These are phyloP conservation scores for Stachybotrys chartarum DNA, from an alignment of 2,329 filamentous ascomycete species.

Conservation along the genomic window DNA sequence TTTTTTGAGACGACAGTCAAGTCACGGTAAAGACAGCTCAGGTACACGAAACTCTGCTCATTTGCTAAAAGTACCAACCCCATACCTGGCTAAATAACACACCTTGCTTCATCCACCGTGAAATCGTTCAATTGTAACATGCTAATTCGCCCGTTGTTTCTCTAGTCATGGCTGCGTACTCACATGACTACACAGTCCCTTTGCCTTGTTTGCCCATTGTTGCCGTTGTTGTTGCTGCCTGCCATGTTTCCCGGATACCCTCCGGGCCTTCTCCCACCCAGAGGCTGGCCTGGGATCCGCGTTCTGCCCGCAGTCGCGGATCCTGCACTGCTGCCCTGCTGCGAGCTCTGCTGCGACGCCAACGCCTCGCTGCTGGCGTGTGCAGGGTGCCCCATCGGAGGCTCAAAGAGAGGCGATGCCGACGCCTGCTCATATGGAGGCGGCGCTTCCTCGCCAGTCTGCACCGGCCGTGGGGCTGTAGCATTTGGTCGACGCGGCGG, in stretches of 20 bases:
- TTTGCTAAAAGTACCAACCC: no score
- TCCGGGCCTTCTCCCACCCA: constrained; percentile 6
- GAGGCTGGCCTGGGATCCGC: constrained; percentile 12
- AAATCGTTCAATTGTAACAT: no score
- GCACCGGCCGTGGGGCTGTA: constrained; percentile 29
- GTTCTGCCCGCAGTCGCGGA: constrained; percentile 2
- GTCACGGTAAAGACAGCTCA: no score
- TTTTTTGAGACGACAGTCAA: no score
- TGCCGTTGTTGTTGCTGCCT: constrained; percentile 14
- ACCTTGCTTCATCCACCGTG: no score
- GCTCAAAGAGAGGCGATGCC: constrained; percentile 42
- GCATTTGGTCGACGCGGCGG: constrained; percentile 23
- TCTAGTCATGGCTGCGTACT: background rate
- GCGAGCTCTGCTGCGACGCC: constrained; percentile 1
- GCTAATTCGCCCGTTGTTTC: no score
- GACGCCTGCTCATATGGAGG: constrained; percentile 53
- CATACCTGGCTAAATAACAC: no score
- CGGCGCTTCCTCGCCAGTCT: constrained; percentile 42
- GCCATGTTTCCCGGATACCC: constrained; percentile 10
- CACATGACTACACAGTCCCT: constrained; percentile 43
- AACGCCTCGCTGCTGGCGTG: constrained; percentile 25
- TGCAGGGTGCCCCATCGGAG: constrained; percentile 42
- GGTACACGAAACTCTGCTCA: no score
- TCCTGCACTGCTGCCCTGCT: constrained; percentile 1
- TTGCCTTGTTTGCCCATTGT: constrained; percentile 21